These are phyloP conservation scores for Trichophyton mentagrophytes DNA, from an alignment of 2,329 filamentous ascomycete genomes.

Conservation along the genomic window DNA sequence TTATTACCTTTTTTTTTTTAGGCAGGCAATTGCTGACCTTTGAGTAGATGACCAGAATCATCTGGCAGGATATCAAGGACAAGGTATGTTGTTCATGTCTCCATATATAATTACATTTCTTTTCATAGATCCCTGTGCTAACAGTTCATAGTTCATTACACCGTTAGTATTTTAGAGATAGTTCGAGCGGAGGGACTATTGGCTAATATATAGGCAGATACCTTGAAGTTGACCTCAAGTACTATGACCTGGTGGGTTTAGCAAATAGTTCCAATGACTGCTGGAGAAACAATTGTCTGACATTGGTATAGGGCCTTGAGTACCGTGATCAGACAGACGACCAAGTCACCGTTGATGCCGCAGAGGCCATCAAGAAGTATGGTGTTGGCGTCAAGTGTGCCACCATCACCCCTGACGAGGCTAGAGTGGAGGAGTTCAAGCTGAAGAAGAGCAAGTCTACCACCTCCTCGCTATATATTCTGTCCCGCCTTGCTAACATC, in stretches of 20 bases:
- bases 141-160: conserved; percentile 56
- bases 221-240: conserved; percentile 95
- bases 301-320: conserved; percentile 51
- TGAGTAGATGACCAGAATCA: conserved; percentile 84
- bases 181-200: background rate
- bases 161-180: conserved; percentile 39
- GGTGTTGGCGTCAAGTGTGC: conserved; percentile 98
- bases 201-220: conserved; percentile 38
- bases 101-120: background rate
- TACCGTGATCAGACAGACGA: conserved; percentile 96
- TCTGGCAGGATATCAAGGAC: conserved; percentile 99
- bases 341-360: conserved; percentile 87
- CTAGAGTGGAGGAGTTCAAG: conserved; percentile 92
- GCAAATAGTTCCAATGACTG: background rate
- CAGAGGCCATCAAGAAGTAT: conserved; percentile 98
- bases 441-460: conserved; percentile 75
- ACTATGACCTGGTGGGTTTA: conserved; percentile 61
- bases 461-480: background rate
- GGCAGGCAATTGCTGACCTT: conserved; percentile 4
- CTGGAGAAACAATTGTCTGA: conserved; percentile 10
- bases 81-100: conserved; percentile 42
- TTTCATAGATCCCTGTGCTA: conserved; percentile 7
- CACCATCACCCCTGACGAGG: conserved; percentile 97
- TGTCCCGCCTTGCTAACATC: conserved; percentile 8
- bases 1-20: too few relatives aligned